Evolutionary conservation across 768 basidiomycete species (phyloP).

Genomic region (Clitopilus hobsonii): DNA sequence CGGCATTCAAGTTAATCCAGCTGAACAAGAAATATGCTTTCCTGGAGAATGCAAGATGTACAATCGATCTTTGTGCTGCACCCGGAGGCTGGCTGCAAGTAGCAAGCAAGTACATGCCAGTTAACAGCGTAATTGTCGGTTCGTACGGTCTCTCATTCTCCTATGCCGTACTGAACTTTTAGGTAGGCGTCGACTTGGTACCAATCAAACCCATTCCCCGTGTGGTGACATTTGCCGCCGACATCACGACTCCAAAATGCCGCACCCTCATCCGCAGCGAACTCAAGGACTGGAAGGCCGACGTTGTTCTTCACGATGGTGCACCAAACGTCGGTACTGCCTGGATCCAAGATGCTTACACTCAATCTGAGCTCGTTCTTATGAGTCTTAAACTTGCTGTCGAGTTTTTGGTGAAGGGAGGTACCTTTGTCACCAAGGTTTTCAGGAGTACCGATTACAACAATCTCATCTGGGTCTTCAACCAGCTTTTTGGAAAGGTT

Average conservation of each 20-base stretch:
- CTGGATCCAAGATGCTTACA: conserved; percentile 98
- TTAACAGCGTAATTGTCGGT: conserved; percentile 90
- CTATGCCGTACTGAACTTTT: conserved; percentile 6
- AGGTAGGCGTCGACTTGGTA: conserved; percentile 86
- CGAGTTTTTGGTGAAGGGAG: conserved; percentile 90
- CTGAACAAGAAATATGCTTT: conserved; percentile 97
- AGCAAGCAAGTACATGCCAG: conserved; percentile 95
- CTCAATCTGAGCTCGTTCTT: conserved; percentile 93
- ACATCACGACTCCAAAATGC: conserved; percentile 92
- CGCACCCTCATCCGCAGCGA: conserved; percentile 81
- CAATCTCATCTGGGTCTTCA: conserved; percentile 98
- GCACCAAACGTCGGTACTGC: conserved; percentile 99
- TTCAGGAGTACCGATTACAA: conserved; percentile 99
- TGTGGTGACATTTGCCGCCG: conserved; percentile 86
- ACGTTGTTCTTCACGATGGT: conserved; percentile 97
- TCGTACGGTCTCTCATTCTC: neutral
- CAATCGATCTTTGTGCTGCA: conserved; percentile 97
- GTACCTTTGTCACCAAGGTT: conserved; percentile 96
- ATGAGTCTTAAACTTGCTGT: conserved; percentile 94
- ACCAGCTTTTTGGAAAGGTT: conserved; percentile 91
- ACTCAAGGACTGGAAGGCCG: conserved; percentile 98
- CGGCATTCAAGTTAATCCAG: conserved; percentile 98
- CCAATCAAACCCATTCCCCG: conserved; percentile 95
- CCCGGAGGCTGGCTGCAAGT: conserved; percentile 99
- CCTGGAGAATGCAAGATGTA: conserved; percentile 84